Evolutionary conservation across 2,329 filamentous ascomycete species (phyloP), one percentile per base, ranked within the genome.

Genomic region (Sporothrix phasma): DNA sequence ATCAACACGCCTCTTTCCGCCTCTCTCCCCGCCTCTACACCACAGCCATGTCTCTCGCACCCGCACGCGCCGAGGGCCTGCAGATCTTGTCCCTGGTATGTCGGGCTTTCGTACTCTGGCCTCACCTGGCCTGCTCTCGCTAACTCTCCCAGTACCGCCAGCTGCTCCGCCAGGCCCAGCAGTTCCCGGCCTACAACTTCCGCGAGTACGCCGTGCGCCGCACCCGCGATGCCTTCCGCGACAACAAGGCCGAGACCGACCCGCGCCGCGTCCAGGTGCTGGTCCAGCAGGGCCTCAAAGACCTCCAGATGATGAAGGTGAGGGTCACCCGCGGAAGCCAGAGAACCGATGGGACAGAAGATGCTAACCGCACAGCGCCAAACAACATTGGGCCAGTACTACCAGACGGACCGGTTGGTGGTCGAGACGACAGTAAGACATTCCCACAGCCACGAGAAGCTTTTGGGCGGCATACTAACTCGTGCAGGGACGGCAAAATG

Each of bases 111-210:
- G 10, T 62, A 19, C 2, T 56, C 31, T 24, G 5, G 19, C 19
- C 3, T 46, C 19, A 6, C 8, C 46, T 5, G 22, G 47, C 26
- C 31, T n/a, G 61, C 58, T 67, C n/a, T 65, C 45, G 8, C 37
- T 17, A n/a, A n/a, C 15, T 13, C 7, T 5, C 26, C 15, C 51
- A 96, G 92, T 97, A 96, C 78, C 92, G 94, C 69, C 93, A 93
- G 72, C 81, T 99, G 71, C 81, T 97, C 72, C 89, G 92, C 70
- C 89, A 94, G 75, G 87, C 91, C 67, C 82, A 83, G 67, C 89
- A 96, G 73, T 97, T 99, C 76, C 85, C 91, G 67, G 86, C 89
- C 70, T 99, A 97, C 81, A 99, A 97, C 79, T 99, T 97, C 82
- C 86, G 94, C 78, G 93, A 97, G 76, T 99, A 99, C 77, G 92